Percentiles rank a stretch among this genome's conserved stretches.
Conservation (phyloP, 169 alveolate species). For the Plasmodium knowlesi region DNA sequence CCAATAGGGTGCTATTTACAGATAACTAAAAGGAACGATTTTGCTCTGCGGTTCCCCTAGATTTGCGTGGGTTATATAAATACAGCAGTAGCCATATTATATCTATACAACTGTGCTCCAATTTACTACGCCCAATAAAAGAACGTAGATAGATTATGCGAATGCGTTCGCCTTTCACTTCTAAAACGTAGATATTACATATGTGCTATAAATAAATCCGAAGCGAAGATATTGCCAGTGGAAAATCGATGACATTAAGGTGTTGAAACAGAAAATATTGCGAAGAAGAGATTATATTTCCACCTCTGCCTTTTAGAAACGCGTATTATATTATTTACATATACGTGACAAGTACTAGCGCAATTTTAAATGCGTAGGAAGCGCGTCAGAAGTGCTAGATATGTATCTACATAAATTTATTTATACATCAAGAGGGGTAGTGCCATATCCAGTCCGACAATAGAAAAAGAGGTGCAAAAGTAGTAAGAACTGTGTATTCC, state of each 20-base stretch:
- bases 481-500: not conserved
- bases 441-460: not conserved
- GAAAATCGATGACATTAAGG: not conserved
- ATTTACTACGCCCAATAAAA: not conserved
- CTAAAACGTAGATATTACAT: not conserved
- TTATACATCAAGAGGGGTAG: not conserved
- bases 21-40: not conserved
- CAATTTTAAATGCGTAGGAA: slow-evolving; percentile 3
- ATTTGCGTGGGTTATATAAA: not conserved
- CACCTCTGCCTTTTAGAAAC: not conserved
- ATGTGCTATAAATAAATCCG: not conserved
- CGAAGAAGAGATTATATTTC: not conserved
- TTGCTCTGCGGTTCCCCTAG: not conserved
- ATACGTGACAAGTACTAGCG: not conserved
- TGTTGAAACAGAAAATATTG: not conserved
- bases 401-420: not conserved
- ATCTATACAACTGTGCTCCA: not conserved
- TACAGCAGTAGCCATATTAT: not conserved
- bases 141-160: not conserved
- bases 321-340: not conserved
- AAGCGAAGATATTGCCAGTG: not conserved
- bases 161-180: not conserved
- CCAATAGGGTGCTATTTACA: not conserved
- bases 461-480: not conserved
- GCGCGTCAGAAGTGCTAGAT: not conserved